Percentiles rank a stretch among this genome's conserved stretches.
phyloP scores from a whole-genome alignment of 208 protist genomes.

The Entamoeba moshkovskii region DNA sequence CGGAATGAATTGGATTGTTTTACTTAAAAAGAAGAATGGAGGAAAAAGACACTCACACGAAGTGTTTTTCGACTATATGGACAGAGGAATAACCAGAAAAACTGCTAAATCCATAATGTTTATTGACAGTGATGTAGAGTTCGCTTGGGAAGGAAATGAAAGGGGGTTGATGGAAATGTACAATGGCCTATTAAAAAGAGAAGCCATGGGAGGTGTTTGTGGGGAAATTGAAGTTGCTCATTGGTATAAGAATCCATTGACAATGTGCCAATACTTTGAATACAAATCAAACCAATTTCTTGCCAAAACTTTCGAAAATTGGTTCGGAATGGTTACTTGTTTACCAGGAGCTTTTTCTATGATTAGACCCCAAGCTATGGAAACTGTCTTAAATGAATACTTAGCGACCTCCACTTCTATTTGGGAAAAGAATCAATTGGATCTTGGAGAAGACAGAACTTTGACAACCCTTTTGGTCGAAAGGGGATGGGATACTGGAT shows the following conservation, averaged over 20 bases:
- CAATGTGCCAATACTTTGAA: background rate
- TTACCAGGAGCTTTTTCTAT: background rate
- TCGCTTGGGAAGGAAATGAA: conserved; percentile 1
- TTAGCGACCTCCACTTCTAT: background rate
- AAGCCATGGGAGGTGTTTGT: background rate
- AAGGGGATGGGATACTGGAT: background rate
- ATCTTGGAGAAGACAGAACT: background rate
- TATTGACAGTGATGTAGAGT: background rate
- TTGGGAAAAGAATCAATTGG: background rate
- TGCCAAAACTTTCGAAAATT: background rate
- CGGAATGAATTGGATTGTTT: background rate
- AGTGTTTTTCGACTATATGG: background rate
- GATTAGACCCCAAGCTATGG: background rate
- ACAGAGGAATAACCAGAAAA: background rate
- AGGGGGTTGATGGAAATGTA: background rate
- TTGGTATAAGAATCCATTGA: background rate
- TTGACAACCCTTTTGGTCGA: background rate
- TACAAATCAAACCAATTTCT: background rate
- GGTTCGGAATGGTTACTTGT: background rate
- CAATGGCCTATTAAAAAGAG: background rate
- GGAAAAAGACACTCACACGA: background rate
- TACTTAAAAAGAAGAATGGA: background rate
- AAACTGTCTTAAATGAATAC: background rate
- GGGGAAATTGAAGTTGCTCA: background rate
- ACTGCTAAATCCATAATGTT: background rate